Conservation (phyloP, 352 stramenopile species). For the Globisporangium alternatum region DNA sequence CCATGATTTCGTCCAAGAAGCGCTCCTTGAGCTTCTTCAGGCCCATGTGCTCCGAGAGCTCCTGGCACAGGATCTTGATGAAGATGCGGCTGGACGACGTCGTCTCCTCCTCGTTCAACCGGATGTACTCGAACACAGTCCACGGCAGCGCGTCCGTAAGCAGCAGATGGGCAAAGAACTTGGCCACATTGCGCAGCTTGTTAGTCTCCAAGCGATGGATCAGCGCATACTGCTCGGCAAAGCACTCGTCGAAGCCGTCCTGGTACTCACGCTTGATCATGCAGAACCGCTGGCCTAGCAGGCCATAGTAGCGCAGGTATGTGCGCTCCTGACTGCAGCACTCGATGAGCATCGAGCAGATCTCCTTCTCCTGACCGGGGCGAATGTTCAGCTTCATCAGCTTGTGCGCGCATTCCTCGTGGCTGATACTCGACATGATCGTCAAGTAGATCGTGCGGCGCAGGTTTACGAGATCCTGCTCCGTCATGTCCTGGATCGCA, state of each 20-base stretch:
- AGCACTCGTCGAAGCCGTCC: slow-evolving; percentile 93
- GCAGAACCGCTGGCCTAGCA: slow-evolving; percentile 97
- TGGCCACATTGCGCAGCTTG: slow-evolving; percentile 98
- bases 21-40: slow-evolving; percentile 94
- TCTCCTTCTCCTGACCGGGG: slow-evolving; percentile 94
- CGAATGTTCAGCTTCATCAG: slow-evolving; percentile 97
- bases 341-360: slow-evolving; percentile 99
- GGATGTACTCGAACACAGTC: slow-evolving; percentile 96
- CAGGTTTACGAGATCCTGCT: slow-evolving; percentile 97
- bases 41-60: slow-evolving; percentile 97
- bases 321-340: slow-evolving; percentile 98
- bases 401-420: slow-evolving; percentile 99
- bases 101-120: slow-evolving; percentile 98
- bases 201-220: slow-evolving; percentile 99
- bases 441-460: slow-evolving; percentile 99
- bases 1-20: slow-evolving; percentile 92
- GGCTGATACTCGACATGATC: slow-evolving; percentile 99
- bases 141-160: slow-evolving; percentile 97
- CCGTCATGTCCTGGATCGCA: slow-evolving; percentile 95
- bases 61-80: slow-evolving; percentile 98
- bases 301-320: slow-evolving; percentile 96
- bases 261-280: slow-evolving; percentile 95
- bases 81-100: slow-evolving; percentile 99
- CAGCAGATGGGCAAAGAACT: slow-evolving; percentile 98
- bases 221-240: slow-evolving; percentile 93